Conservation (phyloP, 257 asterid species). For the Knoxia roxburghii region DNA sequence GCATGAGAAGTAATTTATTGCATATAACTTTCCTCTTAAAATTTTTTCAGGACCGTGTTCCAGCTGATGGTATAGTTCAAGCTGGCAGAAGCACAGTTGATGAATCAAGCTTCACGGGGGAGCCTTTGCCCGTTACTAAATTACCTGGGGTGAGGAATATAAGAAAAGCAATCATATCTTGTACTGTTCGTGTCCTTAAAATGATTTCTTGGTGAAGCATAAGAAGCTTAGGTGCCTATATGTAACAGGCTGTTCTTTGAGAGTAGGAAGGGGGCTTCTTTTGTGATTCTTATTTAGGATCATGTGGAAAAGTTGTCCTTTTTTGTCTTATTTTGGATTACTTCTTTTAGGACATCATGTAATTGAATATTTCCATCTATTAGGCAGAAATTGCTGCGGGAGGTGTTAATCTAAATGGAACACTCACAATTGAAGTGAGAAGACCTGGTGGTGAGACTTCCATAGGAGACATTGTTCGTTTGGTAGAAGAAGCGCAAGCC, state of each 20-base stretch:
- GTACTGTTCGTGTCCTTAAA: neutral
- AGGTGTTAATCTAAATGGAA: slow-evolving; percentile 91
- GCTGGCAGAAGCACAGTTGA: slow-evolving; percentile 96
- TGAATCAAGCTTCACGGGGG: slow-evolving; percentile 98
- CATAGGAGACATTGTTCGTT: slow-evolving; percentile 90
- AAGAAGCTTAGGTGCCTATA: slow-evolving; percentile 6
- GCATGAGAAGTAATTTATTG: neutral
- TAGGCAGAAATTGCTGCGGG: slow-evolving; percentile 97
- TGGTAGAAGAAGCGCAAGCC: slow-evolving; percentile 98
- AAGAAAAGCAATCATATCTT: neutral
- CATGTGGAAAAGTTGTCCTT: neutral
- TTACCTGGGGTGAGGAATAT: slow-evolving; percentile 86
- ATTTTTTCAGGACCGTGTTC: slow-evolving; percentile 78
- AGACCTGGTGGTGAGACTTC: slow-evolving; percentile 98
- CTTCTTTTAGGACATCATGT: slow-evolving; percentile 17
- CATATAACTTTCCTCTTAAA: slow-evolving; percentile 14
- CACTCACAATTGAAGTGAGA: slow-evolving; percentile 80
- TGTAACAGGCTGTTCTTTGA: neutral
- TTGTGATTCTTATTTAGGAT: neutral
- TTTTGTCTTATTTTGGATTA: neutral
- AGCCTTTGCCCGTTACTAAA: slow-evolving; percentile 89
- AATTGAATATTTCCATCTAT: slow-evolving; percentile 19
- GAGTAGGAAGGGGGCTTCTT: neutral
- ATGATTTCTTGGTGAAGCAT: neutral
- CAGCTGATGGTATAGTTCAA: slow-evolving; percentile 93